Evolutionary conservation across 345 rosid species (phyloP).

Genomic region (Pugionium cornutum): DNA sequence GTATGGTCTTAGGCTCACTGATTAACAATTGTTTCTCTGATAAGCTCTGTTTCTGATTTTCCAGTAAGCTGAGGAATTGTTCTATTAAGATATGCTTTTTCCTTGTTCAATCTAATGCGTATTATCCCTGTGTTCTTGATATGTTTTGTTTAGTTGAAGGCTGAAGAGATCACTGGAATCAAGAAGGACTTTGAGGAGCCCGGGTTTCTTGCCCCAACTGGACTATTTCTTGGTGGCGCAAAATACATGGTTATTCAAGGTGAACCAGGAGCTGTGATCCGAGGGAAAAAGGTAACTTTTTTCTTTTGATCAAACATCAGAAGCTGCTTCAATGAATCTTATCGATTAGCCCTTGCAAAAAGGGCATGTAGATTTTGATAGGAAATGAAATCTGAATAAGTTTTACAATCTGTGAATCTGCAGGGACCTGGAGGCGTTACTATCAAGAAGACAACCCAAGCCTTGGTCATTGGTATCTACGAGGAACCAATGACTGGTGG

Average conservation of each 20-base stretch:
- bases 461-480: slow-evolving; percentile 38
- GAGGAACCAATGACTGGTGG: slow-evolving; percentile 44
- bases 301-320: too few relatives aligned
- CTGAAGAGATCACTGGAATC: slow-evolving; percentile 54
- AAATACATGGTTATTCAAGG: slow-evolving; percentile 92
- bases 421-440: slow-evolving; percentile 88
- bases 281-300: slow-evolving; percentile 93
- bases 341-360: too few relatives aligned
- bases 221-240: slow-evolving; percentile 67
- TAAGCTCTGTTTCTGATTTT: too few relatives aligned
- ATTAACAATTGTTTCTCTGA: too few relatives aligned
- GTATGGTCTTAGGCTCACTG: too few relatives aligned
- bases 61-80: too few relatives aligned
- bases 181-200: slow-evolving; percentile 66
- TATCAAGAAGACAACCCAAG: slow-evolving; percentile 66
- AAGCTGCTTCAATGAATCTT: too few relatives aligned
- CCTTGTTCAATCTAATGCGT: neutral
- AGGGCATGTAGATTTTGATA: neutral
- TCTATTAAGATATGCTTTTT: too few relatives aligned
- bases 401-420: slow-evolving; percentile 21
- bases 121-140: neutral
- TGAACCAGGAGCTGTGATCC: slow-evolving; percentile 76
- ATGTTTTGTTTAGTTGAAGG: slow-evolving; percentile 55
- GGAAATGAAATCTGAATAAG: too few relatives aligned
- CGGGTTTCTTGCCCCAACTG: slow-evolving; percentile 78